Evolutionary conservation across 75 land plant species (phyloP).

Genomic region (Ceratopteris richardii): DNA sequence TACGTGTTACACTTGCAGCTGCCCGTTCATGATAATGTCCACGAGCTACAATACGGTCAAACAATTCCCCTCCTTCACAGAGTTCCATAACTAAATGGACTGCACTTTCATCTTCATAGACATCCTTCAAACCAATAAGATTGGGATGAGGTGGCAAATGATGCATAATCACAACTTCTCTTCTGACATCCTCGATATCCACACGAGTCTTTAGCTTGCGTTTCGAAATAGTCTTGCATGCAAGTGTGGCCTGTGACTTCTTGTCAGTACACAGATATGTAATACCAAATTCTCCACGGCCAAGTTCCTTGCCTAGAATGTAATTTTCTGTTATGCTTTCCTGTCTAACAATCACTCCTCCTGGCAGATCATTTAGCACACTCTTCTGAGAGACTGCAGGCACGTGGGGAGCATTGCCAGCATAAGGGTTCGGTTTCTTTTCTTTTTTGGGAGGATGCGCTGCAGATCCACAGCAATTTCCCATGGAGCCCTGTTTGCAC

Average conservation of each 20-base stretch:
- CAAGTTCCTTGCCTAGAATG: slow-evolving; percentile 44
- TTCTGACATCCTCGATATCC: slow-evolving; percentile 57
- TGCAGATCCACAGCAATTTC: slow-evolving; percentile 53
- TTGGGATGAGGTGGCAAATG: slow-evolving; percentile 47
- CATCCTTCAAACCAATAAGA: slow-evolving; percentile 39
- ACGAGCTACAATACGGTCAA: slow-evolving; percentile 59
- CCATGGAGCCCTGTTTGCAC: slow-evolving; percentile 25
- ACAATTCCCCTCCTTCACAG: slow-evolving; percentile 72
- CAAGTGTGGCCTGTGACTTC: slow-evolving; percentile 35
- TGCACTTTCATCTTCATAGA: slow-evolving; percentile 48
- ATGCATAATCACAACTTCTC: slow-evolving; percentile 65
- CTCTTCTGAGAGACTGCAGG: background rate
- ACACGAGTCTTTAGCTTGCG: slow-evolving; percentile 50
- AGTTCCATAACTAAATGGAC: slow-evolving; percentile 75
- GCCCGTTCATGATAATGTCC: slow-evolving; percentile 65
- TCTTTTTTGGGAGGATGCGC: slow-evolving; percentile 14
- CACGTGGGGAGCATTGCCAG: slow-evolving; percentile 18
- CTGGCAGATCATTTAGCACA: slow-evolving; percentile 11
- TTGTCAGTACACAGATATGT: slow-evolving; percentile 57
- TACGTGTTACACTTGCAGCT: slow-evolving; percentile 43
- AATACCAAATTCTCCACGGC: slow-evolving; percentile 65
- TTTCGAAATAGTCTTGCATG: slow-evolving; percentile 62
- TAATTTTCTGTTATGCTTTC: slow-evolving; percentile 34
- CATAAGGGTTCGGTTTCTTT: slow-evolving; percentile 45
- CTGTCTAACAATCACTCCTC: slow-evolving; percentile 2